phyloP scores from a whole-genome alignment of 2,329 filamentous ascomycete species.

The Cladosporium sp. region DNA sequence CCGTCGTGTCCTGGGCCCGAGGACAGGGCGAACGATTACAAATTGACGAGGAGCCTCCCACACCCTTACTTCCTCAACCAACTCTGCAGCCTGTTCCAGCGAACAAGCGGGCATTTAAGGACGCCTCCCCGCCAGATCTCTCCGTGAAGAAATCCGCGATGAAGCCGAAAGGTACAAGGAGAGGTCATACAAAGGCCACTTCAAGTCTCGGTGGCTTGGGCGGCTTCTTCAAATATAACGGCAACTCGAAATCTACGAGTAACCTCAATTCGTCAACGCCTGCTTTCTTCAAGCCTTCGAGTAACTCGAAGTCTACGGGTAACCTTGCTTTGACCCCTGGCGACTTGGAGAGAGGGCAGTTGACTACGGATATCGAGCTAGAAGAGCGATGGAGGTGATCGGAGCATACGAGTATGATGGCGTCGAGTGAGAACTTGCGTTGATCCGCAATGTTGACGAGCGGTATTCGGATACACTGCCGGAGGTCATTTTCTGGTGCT shows the following conservation, averaged over 20 bases:
- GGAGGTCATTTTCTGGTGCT: neutral
- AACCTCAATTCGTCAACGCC: neutral
- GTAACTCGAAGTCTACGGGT: neutral
- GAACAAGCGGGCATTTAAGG: conserved; percentile 15
- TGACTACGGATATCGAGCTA: neutral
- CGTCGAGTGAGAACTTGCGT: neutral
- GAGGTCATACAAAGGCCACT: neutral
- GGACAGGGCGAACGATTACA: conserved; percentile 13
- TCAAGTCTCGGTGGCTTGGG: conserved; percentile 5
- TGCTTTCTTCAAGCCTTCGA: neutral
- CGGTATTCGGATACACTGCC: neutral
- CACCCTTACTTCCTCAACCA: neutral
- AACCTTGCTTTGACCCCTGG: neutral
- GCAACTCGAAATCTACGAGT: neutral
- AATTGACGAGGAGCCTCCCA: conserved; percentile 13
- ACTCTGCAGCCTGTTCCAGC: conserved; percentile 6
- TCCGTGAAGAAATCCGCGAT: neutral
- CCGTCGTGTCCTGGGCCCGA: conserved; percentile 16
- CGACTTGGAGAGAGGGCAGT: neutral
- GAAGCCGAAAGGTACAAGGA: neutral
- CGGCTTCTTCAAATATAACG: neutral
- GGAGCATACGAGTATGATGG: neutral
- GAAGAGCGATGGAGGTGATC: neutral
- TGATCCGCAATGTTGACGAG: neutral
- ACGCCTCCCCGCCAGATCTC: conserved; percentile 12